Base-by-base conservation (phyloP, 2,329 filamentous ascomycete species). In the Scedosporium boydii region DNA sequence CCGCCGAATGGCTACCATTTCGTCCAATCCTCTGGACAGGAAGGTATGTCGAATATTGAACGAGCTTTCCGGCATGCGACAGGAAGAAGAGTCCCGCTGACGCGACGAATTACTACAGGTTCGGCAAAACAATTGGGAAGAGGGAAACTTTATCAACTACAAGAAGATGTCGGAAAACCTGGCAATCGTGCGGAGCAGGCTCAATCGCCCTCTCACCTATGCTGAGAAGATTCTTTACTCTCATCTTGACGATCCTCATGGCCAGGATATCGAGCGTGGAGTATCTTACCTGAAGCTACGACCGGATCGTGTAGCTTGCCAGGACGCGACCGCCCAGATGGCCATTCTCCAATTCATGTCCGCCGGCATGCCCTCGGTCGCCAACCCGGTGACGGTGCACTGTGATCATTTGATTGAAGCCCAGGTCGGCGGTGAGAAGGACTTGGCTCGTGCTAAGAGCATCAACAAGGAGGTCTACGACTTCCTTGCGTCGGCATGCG, bases 401-500 rank as follows among this genome's bases (percentile, higher is more conserved):
- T 98, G 95, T 76, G 95, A 99, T 78, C 95, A 99, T 81, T 87
- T 99, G 84, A 99, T 99, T 77, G 93, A 98, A 84, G 95, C 93
- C 65, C 93, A 98, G 80, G 75, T 93, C 71, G 95, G 95, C 74
- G 93, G 93, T 70, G 86, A 83, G 67, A 95, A 97, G 86, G 95
- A 99, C 89, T 82, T 98, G 77, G 89, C 86, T 65, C 87, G 93
- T 72, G 95, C 95, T 71, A 82, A 93, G 73, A 85, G 87, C 70
- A 96, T 96, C 81, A 98, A 98, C 88, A 96, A 96, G 85, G 93
- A 98, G 79, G 95, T 99, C 70, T 99, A 98, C 81, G 90, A 98
- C 80, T 99, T 99, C 85, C 81, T 99, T 74, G 86, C 92, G 65
- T 87, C 88, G 66, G 90, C 93, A 68, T 98, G 93, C 77, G 93